Conservation (phyloP, 345 rosid genomes). For the Gossypium turneri region DNA sequence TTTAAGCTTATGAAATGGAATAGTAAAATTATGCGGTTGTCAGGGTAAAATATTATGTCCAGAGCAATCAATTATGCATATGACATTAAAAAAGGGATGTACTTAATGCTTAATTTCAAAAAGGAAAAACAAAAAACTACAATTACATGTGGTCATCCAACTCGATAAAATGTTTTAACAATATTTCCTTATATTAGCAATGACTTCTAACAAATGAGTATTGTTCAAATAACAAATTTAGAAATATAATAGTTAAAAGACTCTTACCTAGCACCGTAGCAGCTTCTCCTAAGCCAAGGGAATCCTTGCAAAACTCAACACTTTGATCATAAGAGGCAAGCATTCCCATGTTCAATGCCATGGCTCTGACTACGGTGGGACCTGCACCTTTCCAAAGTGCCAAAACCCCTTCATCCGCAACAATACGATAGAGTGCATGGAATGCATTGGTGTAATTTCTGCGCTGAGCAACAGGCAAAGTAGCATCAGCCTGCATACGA, state of each 20-base stretch:
- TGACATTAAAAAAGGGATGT: too few relatives aligned
- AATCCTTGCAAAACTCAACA: slow-evolving; percentile 6
- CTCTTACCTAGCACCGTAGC: neutral
- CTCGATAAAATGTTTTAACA: too few relatives aligned
- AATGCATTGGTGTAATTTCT: neutral
- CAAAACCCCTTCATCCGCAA: slow-evolving; percentile 1
- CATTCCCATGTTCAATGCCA: slow-evolving; percentile 9
- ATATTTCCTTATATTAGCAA: too few relatives aligned
- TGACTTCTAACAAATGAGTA: too few relatives aligned
- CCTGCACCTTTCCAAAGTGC: slow-evolving; percentile 9
- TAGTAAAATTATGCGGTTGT: too few relatives aligned
- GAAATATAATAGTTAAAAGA: neutral
- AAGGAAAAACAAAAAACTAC: too few relatives aligned
- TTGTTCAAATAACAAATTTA: too few relatives aligned
- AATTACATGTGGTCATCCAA: too few relatives aligned
- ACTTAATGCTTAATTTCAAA: too few relatives aligned
- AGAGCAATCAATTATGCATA: too few relatives aligned
- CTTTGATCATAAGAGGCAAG: slow-evolving; percentile 4
- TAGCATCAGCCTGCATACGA: slow-evolving; percentile 5
- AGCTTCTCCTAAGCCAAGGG: neutral
- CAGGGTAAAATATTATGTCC: too few relatives aligned
- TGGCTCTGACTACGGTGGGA: neutral
- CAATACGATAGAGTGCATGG: neutral
- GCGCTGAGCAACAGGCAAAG: slow-evolving; percentile 3
- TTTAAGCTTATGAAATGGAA: too few relatives aligned